Evolutionary conservation across 1,139 yeast species (phyloP).

Genomic region (Meyerozyma athensensis): DNA sequence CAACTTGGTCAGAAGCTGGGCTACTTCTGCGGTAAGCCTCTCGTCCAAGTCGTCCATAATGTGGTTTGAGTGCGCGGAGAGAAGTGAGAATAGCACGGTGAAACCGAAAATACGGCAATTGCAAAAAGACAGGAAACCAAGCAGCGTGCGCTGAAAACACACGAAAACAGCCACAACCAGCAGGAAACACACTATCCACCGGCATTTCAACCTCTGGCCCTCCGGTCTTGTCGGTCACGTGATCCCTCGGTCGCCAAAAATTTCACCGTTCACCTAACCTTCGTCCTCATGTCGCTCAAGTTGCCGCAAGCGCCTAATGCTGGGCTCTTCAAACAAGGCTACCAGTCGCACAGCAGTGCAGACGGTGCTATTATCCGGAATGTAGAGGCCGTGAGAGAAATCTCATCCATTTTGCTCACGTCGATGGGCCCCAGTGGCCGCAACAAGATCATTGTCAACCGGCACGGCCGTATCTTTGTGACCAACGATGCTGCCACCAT

Average conservation of each 20-base stretch:
- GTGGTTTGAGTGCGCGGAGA: slow-evolving; percentile 5
- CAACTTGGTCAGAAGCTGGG: slow-evolving; percentile 53
- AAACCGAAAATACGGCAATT: neutral
- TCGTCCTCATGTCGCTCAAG: slow-evolving; percentile 67
- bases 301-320: slow-evolving; percentile 92
- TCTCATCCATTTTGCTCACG: slow-evolving; percentile 84
- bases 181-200: neutral
- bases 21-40: slow-evolving; percentile 51
- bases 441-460: slow-evolving; percentile 88
- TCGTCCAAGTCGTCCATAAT: slow-evolving; percentile 19
- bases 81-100: no score
- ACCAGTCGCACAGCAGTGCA: slow-evolving; percentile 77
- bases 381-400: slow-evolving; percentile 91
- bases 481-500: slow-evolving; percentile 98
- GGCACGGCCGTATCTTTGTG: slow-evolving; percentile 74
- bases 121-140: neutral
- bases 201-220: neutral
- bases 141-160: neutral
- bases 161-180: neutral
- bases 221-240: neutral
- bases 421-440: slow-evolving; percentile 98
- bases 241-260: neutral
- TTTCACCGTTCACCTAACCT: neutral
- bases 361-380: slow-evolving; percentile 95
- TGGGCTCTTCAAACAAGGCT: slow-evolving; percentile 95